Percentiles rank a stretch among this genome's conserved stretches.
Evolutionary conservation across 2,329 filamentous ascomycete species (phyloP).

Genomic region (Cucurbitaria berberidis): DNA sequence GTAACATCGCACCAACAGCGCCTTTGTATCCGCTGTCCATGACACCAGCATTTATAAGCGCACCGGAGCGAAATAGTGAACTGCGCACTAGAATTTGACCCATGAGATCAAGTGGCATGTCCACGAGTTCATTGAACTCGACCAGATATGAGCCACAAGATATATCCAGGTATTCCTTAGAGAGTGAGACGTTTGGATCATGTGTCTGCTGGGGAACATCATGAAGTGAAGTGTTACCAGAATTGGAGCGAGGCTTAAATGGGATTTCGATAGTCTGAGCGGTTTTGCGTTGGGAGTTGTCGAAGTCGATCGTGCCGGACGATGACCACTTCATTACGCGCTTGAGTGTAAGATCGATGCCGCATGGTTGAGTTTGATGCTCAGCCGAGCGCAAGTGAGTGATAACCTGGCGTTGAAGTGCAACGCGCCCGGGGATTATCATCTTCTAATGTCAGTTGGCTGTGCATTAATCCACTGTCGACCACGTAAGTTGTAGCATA

Average conservation of each 20-base stretch:
- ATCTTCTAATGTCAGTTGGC: constrained; percentile 2
- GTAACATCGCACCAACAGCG: constrained; percentile 48
- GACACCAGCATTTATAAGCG: constrained; percentile 47
- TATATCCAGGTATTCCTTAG: not conserved
- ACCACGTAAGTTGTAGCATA: no score
- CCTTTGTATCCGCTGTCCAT: constrained; percentile 54
- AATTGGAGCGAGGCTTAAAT: not conserved
- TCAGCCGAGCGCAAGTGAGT: constrained; percentile 3
- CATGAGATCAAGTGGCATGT: constrained; percentile 50
- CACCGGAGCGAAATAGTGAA: constrained; percentile 52
- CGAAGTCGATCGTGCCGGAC: constrained; percentile 7
- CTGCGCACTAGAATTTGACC: constrained; percentile 48
- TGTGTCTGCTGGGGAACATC: no score
- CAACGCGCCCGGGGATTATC: constrained; percentile 16
- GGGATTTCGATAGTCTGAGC: constrained; percentile 1
- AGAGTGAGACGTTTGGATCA: no score
- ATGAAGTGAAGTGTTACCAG: no score
- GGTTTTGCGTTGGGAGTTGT: constrained; percentile 6
- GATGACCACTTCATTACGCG: constrained; percentile 24
- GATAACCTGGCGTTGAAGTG: constrained; percentile 5
- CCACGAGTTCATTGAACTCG: constrained; percentile 52
- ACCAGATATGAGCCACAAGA: constrained; percentile 45
- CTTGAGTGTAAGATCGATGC: constrained; percentile 32
- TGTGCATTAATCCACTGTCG: no score
- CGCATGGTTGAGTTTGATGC: constrained; percentile 27